phyloP scores from a whole-genome alignment of 2,329 filamentous ascomycete genomes.

The Zymoseptoria tritici region DNA sequence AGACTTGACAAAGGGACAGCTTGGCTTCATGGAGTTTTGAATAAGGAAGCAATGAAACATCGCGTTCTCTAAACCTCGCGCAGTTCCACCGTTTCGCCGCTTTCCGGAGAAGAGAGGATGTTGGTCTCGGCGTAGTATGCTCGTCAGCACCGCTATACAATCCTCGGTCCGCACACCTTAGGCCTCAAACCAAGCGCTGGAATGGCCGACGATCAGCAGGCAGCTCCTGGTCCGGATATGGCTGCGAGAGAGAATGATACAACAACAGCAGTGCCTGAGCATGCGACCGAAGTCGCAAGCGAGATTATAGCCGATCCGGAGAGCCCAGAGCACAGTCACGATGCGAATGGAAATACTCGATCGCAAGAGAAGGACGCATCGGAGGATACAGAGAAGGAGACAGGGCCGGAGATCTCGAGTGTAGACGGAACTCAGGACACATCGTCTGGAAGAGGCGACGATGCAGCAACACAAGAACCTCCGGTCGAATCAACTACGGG shows the following conservation, averaged over 20 bases:
- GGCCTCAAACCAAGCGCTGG: slow-evolving; percentile 22
- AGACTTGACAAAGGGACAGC: not conserved
- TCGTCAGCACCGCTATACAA: not conserved
- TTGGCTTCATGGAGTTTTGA: not conserved
- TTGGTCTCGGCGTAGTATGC: not conserved
- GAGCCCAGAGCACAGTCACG: not conserved
- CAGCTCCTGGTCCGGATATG: slow-evolving; percentile 16
- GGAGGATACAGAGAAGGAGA: slow-evolving; percentile 8
- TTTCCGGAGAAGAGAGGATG: not conserved
- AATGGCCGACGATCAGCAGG: slow-evolving; percentile 25
- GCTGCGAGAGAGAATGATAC: slow-evolving; percentile 7
- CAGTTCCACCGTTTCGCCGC: not conserved
- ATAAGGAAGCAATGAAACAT: not conserved
- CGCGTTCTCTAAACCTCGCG: not conserved
- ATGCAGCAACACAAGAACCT: not conserved
- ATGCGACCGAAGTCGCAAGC: slow-evolving; percentile 7
- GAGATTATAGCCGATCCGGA: slow-evolving; percentile 1
- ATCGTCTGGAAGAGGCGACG: not conserved
- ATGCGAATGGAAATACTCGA: slow-evolving; percentile 4
- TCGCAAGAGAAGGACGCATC: slow-evolving; percentile 1
- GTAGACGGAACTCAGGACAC: not conserved
- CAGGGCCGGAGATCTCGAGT: not conserved
- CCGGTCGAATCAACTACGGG: too few species aligned
- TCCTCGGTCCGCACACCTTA: not conserved
- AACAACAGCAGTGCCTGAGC: slow-evolving; percentile 12